Evolutionary conservation across 2,329 filamentous ascomycete species (phyloP), one percentile per base, ranked within the genome.

Genomic region (Purpureocillium takamizusanense): DNA sequence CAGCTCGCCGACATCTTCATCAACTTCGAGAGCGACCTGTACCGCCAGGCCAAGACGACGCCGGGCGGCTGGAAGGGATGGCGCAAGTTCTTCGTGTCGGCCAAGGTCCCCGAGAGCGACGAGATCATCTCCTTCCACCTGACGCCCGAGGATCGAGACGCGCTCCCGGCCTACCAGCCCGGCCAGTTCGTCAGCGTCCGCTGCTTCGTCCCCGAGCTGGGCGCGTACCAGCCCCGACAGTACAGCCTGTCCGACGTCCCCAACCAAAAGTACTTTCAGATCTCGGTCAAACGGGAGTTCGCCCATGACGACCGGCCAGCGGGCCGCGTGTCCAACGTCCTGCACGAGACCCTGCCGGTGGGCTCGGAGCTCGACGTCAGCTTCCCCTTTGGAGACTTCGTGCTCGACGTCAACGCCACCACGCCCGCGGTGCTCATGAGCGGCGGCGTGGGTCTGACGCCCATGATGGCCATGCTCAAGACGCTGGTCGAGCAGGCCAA

Each of bases 1-100:
- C 67, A 83, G 46, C 70, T 86, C 15, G 81, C 81, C 13, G 69
- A 78, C 52, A 70, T 84, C 58, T 73, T 85, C 61, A 83, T 82
- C 47, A 66, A 62, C 23, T 70, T 73, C 36, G 82, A 86, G 53
- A 62, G 61, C 3, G 61, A 72, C 32, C 56, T 86, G 31, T 83
- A 83, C 57, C 57, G 66, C 16, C 71, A 73, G 27, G 33, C 33
- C 5, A 10, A 9, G 18, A 17, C 33, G 11, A 35, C 33, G 13
- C 60, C 66, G 6, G 59, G 61, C 4, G 41, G 39, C 6, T 86
- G 81, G 82, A 67, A 63, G 6, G 66, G 71, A 29, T 86, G 79
- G 78, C 70, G 77, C 14, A 67, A 76, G 10, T 84, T 86, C 61
- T 70, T 61, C 35, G 73, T 86, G 42, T 63, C 63, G 31, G 60